A percentile compares a stretch with the other conserved stretches of the same genome.
Conservation (phyloP, 2,329 filamentous ascomycete species). For the Beauveria pseudobassiana region DNA sequence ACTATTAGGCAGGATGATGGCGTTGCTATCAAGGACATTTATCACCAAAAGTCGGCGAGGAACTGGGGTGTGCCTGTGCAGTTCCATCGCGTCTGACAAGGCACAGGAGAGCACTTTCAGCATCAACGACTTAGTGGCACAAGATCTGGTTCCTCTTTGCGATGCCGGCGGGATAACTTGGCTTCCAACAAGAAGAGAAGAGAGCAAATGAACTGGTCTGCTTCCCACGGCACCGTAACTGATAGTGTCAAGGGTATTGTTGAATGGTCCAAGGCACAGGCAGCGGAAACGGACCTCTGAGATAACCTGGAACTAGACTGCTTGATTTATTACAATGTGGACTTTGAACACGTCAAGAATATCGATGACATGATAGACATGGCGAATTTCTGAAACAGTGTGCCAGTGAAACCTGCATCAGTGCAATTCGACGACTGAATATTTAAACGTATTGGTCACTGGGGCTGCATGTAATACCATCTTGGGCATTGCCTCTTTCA, state of each 20-base stretch:
- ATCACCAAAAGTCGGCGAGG: slow-evolving; percentile 25
- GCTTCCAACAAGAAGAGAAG: slow-evolving; percentile 27
- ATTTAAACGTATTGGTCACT: too few relatives aligned
- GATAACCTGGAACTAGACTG: too few relatives aligned
- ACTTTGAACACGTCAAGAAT: not conserved
- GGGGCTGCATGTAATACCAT: not conserved
- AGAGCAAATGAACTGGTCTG: slow-evolving; percentile 1
- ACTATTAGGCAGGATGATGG: too few relatives aligned
- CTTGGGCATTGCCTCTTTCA: not conserved
- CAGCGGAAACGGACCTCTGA: not conserved
- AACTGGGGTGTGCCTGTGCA: slow-evolving; percentile 24
- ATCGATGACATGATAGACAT: too few relatives aligned
- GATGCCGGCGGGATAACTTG: slow-evolving; percentile 21
- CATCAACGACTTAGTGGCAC: too few relatives aligned
- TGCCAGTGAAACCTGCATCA: too few relatives aligned
- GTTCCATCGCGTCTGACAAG: slow-evolving; percentile 16
- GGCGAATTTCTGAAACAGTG: too few relatives aligned
- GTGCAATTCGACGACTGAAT: too few relatives aligned
- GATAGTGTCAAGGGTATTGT: not conserved
- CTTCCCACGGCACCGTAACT: not conserved
- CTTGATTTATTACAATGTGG: not conserved
- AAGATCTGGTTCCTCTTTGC: slow-evolving; percentile 16
- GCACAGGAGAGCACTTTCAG: slow-evolving; percentile 18
- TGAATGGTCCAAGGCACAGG: not conserved
- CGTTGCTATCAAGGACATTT: slow-evolving; percentile 29